Evolutionary conservation across 2,329 filamentous ascomycete species (phyloP).

Genomic region (Exophiala sp.): DNA sequence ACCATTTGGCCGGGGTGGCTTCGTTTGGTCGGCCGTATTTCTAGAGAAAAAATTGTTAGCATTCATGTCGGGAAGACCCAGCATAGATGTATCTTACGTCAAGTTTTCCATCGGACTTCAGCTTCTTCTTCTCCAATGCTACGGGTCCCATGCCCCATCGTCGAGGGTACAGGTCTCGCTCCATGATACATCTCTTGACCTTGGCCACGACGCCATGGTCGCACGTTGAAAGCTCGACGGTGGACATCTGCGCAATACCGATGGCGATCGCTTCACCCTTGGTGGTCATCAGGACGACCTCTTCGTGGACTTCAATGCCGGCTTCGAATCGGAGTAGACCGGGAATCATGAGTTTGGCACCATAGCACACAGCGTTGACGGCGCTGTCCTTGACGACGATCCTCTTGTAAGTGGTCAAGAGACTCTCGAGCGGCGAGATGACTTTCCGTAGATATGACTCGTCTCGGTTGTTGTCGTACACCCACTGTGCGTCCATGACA

Average conservation of each 20-base stretch:
- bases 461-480: constrained; percentile 90
- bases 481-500: constrained; percentile 92
- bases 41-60: constrained; percentile 33
- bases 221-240: constrained; percentile 91
- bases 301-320: constrained; percentile 88
- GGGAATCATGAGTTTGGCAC: constrained; percentile 97
- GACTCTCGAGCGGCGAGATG: constrained; percentile 85
- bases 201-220: constrained; percentile 97
- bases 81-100: constrained; percentile 52
- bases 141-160: constrained; percentile 94
- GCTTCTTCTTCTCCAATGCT: constrained; percentile 97
- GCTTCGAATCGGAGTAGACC: constrained; percentile 89
- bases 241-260: constrained; percentile 95
- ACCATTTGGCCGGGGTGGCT: constrained; percentile 89
- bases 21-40: constrained; percentile 94
- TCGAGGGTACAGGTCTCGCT: constrained; percentile 93
- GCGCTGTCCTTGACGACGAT: constrained; percentile 95
- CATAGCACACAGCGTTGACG: constrained; percentile 96
- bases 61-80: not conserved
- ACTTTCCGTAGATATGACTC: constrained; percentile 87
- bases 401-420: constrained; percentile 89
- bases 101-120: constrained; percentile 95
- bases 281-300: constrained; percentile 96
- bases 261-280: constrained; percentile 98
- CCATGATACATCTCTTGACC: constrained; percentile 99